phyloP scores from a whole-genome alignment of 306 rosid species.

The Trifolium fragiferum region DNA sequence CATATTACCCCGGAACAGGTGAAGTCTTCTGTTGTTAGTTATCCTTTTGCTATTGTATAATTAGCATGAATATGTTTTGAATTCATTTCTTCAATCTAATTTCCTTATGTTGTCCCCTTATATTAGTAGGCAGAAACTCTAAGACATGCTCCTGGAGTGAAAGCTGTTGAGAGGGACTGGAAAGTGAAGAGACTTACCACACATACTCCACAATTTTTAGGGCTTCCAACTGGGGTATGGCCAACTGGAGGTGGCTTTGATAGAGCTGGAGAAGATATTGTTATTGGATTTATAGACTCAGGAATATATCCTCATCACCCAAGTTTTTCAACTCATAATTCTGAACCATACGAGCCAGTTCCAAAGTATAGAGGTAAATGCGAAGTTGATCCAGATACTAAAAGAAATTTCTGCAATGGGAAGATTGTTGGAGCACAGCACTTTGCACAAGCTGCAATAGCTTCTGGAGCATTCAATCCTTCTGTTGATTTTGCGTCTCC shows the following conservation, averaged over 20 bases:
- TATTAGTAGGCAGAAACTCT: slow-evolving; percentile 96
- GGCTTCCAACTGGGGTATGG: slow-evolving; percentile 99
- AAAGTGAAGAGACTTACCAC: slow-evolving; percentile 91
- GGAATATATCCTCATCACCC: slow-evolving; percentile 96
- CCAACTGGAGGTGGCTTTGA: slow-evolving; percentile 99
- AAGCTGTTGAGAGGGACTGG: slow-evolving; percentile 93
- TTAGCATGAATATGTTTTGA: slow-evolving; percentile 12
- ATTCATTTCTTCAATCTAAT: slow-evolving; percentile 46
- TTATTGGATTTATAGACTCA: slow-evolving; percentile 96
- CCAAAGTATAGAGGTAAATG: slow-evolving; percentile 91
- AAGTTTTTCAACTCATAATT: slow-evolving; percentile 70
- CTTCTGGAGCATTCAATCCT: slow-evolving; percentile 94
- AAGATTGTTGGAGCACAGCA: slow-evolving; percentile 99
- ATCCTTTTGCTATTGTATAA: slow-evolving; percentile 35
- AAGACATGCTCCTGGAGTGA: slow-evolving; percentile 85
- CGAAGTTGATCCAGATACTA: slow-evolving; percentile 86
- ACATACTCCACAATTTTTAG: slow-evolving; percentile 97
- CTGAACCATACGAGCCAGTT: slow-evolving; percentile 86
- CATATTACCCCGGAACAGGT: slow-evolving; percentile 93
- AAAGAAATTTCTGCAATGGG: slow-evolving; percentile 86
- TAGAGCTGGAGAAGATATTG: slow-evolving; percentile 95
- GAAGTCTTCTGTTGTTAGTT: slow-evolving; percentile 50
- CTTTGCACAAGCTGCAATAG: slow-evolving; percentile 96
- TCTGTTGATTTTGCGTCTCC: slow-evolving; percentile 93
- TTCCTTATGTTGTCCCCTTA: slow-evolving; percentile 51